phyloP scores from a whole-genome alignment of 192 early-diverging fungal genomes.

The Tieghemiomyces parasiticus region DNA sequence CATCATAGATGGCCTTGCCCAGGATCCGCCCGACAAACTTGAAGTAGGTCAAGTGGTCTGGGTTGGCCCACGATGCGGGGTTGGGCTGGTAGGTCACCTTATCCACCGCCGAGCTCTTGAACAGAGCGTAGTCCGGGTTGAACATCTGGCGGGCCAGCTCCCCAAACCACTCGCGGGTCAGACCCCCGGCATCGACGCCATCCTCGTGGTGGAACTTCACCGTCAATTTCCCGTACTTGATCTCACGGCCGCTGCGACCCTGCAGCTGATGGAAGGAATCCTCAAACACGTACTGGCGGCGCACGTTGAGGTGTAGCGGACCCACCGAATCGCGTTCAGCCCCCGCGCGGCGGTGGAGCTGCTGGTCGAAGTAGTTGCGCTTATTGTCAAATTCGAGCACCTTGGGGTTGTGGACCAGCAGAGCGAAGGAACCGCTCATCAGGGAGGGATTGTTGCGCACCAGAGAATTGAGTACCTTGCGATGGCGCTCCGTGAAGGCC shows the following conservation, averaged over 20 bases:
- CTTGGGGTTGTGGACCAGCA: slow-evolving; percentile 93
- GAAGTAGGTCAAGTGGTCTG: slow-evolving; percentile 90
- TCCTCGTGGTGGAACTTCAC: slow-evolving; percentile 94
- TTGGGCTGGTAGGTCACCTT: slow-evolving; percentile 98
- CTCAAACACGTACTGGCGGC: slow-evolving; percentile 87
- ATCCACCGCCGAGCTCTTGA: slow-evolving; percentile 89
- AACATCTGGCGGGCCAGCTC: slow-evolving; percentile 96
- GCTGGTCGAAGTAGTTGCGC: slow-evolving; percentile 91
- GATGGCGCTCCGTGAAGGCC: slow-evolving; percentile 82
- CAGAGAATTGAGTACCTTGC: slow-evolving; percentile 93
- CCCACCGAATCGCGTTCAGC: slow-evolving; percentile 43
- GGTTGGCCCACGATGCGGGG: slow-evolving; percentile 76
- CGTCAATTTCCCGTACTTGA: slow-evolving; percentile 83
- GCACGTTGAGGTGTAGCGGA: slow-evolving; percentile 74
- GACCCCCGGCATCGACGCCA: slow-evolving; percentile 95
- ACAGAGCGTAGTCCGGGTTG: slow-evolving; percentile 95
- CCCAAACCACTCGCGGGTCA: slow-evolving; percentile 97
- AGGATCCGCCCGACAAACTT: slow-evolving; percentile 97
- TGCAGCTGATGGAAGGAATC: slow-evolving; percentile 93
- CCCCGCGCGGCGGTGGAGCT: slow-evolving; percentile 78
- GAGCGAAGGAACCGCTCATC: slow-evolving; percentile 92
- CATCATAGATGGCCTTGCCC: slow-evolving; percentile 98
- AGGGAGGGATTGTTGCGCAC: slow-evolving; percentile 92
- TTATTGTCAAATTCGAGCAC: slow-evolving; percentile 99
- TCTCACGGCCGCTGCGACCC: slow-evolving; percentile 78